Evolutionary conservation across 352 stramenopile species (phyloP), one percentile per base, ranked within the genome.

Genomic region (Pythium coloratum): DNA sequence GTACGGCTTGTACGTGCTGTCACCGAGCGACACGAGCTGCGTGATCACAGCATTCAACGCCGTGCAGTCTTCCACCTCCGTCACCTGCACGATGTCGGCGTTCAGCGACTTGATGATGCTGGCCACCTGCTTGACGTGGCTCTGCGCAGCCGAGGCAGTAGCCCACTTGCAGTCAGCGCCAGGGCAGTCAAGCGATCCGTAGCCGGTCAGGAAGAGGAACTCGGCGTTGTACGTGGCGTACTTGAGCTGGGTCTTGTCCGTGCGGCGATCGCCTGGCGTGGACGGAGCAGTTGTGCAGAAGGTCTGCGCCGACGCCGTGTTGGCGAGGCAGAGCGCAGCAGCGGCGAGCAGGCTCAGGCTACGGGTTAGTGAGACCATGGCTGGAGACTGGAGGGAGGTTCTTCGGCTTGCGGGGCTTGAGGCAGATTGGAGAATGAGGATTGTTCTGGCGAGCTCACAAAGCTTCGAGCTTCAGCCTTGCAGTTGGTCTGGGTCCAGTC

Each of bases 31-130:
- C 59, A 49, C 30, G 26, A 89, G 72, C 65, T 83, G 62, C 28
- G 57, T 71, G 68, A 88, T 84, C 60, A 89, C 64, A n/a, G 76
- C 69, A 16, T 86, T 65, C 6, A 91, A 71, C 47, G 75, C 79
- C 0, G 70, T 71, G 66, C 81, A 89, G 67, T 86, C 76, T 55
- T 88, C 77, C 13, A 91, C 78, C 56, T 91, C 83, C 56, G 79
- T 78, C 46, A 91, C 64, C 53, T 89, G 82, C 26, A 91, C 62
- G 47, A 91, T 89, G 62, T 91, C 83, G 40, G 80, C 71, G 65
- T 90, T 60, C 51, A 91, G 57, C 33, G 55, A 40, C 47, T 82
- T 76, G 59, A 90, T 76, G 44, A 84, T 66, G 18, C 57, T 79
- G 28, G 83, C 83, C 32, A 90, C 76, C 51, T 84, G 72, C 20